Percentiles rank a stretch among this genome's conserved stretches.
These are phyloP conservation scores for Pyracantha coccinea DNA, from an alignment of 331 rosid species.

Conservation along the genomic window DNA sequence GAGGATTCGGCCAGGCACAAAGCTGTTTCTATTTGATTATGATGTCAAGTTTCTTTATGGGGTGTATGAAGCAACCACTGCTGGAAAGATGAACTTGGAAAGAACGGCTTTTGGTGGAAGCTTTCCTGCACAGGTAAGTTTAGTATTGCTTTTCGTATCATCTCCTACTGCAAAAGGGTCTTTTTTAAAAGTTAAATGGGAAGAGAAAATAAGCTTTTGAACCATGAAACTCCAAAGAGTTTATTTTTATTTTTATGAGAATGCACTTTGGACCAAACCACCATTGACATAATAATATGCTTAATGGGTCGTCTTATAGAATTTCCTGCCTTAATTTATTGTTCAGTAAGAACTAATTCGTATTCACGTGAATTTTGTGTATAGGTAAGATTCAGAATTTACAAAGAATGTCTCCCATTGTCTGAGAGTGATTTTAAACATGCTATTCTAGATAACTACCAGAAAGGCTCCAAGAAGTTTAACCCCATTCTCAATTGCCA, in stretches of 20 bases:
- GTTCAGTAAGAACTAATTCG: neutral
- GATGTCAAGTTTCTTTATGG: slow-evolving; percentile 9
- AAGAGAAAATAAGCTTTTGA: neutral
- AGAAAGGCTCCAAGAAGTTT: slow-evolving; percentile 1
- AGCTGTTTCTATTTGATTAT: slow-evolving; percentile 8
- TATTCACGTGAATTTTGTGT: neutral
- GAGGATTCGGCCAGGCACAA: slow-evolving; percentile 4
- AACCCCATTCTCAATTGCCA: slow-evolving; percentile 4
- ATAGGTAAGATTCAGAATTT: slow-evolving; percentile 9
- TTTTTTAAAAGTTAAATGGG: neutral
- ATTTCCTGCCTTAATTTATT: neutral
- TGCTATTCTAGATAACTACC: slow-evolving; percentile 9
- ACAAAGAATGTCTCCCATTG: slow-evolving; percentile 11
- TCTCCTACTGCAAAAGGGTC: neutral
- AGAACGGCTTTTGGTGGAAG: slow-evolving; percentile 3
- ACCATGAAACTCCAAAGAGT: neutral
- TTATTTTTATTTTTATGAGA: neutral
- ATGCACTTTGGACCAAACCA: neutral
- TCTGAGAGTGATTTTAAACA: neutral
- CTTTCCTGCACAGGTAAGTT: slow-evolving; percentile 11
- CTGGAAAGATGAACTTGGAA: slow-evolving; percentile 3
- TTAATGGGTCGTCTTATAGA: neutral
- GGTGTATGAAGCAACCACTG: slow-evolving; percentile 11
- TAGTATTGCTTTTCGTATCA: neutral
- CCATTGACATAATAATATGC: neutral